phyloP scores from a whole-genome alignment of 768 basidiomycete genomes.

The Pisolithus sp. region DNA sequence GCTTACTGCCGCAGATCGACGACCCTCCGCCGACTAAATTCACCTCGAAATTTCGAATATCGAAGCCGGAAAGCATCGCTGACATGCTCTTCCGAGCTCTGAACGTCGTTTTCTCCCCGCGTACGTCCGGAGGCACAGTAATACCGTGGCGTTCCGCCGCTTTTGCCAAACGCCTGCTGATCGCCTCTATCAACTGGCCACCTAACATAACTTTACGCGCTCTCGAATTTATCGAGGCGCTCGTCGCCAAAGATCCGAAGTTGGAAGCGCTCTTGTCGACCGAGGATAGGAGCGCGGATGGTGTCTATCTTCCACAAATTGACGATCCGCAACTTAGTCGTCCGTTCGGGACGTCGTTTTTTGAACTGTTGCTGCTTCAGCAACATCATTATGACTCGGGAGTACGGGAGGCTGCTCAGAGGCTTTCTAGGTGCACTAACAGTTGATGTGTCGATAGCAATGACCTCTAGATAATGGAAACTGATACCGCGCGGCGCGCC shows the following conservation, averaged over 20 bases:
- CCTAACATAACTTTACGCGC: conserved; percentile 43
- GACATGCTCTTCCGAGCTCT: conserved; percentile 87
- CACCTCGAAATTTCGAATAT: conserved; percentile 17
- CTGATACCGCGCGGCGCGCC: too few species aligned
- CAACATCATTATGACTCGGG: conserved; percentile 57
- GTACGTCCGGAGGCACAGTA: conserved; percentile 44
- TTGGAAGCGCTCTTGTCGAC: conserved; percentile 82
- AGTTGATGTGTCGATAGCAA: conserved; percentile 27
- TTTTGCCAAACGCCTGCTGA: conserved; percentile 29
- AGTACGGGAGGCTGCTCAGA: conserved; percentile 62
- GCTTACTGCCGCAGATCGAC: conserved; percentile 52
- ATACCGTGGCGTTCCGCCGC: conserved; percentile 39
- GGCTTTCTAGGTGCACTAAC: conserved; percentile 42
- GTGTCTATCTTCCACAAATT: conserved; percentile 76
- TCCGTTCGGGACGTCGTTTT: conserved; percentile 81
- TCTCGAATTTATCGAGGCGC: conserved; percentile 63
- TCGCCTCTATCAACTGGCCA: conserved; percentile 77
- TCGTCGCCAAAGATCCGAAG: conserved; percentile 73
- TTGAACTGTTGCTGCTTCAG: conserved; percentile 69
- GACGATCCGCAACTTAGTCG: conserved; percentile 85
- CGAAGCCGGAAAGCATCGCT: conserved; percentile 34
- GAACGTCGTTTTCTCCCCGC: conserved; percentile 73
- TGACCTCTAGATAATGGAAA: conserved; percentile 1
- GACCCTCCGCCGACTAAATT: conserved; percentile 22
- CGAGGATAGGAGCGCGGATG: conserved; percentile 79